Conservation (phyloP, 257 asterid species). For the Galeopsis tetrahit region DNA sequence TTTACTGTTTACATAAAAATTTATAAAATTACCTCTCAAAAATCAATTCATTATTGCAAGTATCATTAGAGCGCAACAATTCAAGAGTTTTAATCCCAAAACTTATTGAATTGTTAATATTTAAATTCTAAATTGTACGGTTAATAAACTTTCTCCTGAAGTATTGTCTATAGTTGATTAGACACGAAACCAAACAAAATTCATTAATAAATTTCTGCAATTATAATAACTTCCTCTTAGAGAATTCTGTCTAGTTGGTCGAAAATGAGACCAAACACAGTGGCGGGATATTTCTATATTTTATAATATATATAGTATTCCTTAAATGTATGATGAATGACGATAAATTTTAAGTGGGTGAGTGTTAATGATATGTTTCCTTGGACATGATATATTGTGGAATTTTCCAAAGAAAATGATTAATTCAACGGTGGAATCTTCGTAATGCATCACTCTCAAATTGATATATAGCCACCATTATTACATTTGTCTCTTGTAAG, state of each 20-base stretch:
- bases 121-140: background rate
- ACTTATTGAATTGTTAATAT: background rate
- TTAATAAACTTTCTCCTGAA: background rate
- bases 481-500: background rate
- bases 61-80: too few relatives aligned
- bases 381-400: conserved; percentile 18
- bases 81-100: too few relatives aligned
- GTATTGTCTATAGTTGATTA: background rate
- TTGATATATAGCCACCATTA: background rate
- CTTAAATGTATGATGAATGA: conserved; percentile 3
- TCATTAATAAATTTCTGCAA: too few relatives aligned
- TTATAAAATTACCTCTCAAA: too few relatives aligned
- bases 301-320: background rate
- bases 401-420: conserved; percentile 10
- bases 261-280: background rate
- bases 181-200: background rate
- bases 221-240: too few relatives aligned
- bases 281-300: background rate
- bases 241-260: background rate
- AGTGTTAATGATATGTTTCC: conserved; percentile 22
- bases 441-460: conserved; percentile 12
- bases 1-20: too few relatives aligned
- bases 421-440: conserved; percentile 30
- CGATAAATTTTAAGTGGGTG: conserved; percentile 22
- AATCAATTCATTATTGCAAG: background rate